Evolutionary conservation across 73 alveolate species (phyloP).

Genomic region (Tetrahymena thermophila): DNA sequence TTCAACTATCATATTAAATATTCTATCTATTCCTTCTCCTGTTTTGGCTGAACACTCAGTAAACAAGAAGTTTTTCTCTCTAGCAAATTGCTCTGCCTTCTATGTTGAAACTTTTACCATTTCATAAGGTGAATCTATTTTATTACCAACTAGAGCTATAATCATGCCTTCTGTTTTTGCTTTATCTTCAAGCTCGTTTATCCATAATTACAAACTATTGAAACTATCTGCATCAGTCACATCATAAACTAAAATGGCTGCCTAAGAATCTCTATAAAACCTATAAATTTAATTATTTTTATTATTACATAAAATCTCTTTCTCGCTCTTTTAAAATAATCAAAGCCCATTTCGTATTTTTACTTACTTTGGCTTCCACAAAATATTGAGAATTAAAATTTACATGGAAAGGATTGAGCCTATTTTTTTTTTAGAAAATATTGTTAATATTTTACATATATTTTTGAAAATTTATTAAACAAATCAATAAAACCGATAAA

Average conservation of each 20-base stretch:
- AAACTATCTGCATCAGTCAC: slow-evolving; percentile 32
- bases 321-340: too few relatives aligned
- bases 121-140: slow-evolving; percentile 37
- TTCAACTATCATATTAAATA: slow-evolving; percentile 21
- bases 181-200: slow-evolving; percentile 29
- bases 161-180: slow-evolving; percentile 15
- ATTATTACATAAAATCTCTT: neutral
- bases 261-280: slow-evolving; percentile 34
- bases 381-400: neutral
- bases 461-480: neutral
- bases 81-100: slow-evolving; percentile 15
- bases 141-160: slow-evolving; percentile 45
- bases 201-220: slow-evolving; percentile 37
- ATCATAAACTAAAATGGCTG: slow-evolving; percentile 42
- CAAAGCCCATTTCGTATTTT: neutral
- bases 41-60: slow-evolving; percentile 43
- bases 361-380: neutral
- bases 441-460: neutral
- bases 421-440: neutral
- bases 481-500: neutral
- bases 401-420: neutral
- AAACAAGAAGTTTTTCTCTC: slow-evolving; percentile 15
- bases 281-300: neutral
- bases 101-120: slow-evolving; percentile 11
- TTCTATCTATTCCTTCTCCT: slow-evolving; percentile 16